Conservation (phyloP, 176 grass and related monocot species). For the Aegilops sharonensis region DNA sequence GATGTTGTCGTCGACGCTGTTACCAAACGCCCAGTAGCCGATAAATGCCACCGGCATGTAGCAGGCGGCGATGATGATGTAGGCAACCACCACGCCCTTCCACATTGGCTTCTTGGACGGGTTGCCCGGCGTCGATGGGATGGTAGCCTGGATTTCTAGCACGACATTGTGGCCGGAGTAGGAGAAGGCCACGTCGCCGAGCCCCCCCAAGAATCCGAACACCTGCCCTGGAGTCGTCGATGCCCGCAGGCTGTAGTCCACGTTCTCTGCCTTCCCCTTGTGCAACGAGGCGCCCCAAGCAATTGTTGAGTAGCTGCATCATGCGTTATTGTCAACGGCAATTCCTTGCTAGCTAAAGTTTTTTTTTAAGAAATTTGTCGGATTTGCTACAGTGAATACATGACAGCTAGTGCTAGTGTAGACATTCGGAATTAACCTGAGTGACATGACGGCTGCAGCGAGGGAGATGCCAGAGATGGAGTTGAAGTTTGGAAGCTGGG, state of each 20-base stretch:
- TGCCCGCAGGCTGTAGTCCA: conserved; percentile 46
- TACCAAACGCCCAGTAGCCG: conserved; percentile 81
- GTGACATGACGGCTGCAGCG: conserved; percentile 89
- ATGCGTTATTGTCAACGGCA: background rate
- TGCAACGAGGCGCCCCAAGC: conserved; percentile 73
- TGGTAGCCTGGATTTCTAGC: conserved; percentile 85
- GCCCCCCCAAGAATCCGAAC: conserved; percentile 66
- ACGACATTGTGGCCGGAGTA: conserved; percentile 92
- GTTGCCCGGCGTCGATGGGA: conserved; percentile 67
- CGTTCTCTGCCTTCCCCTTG: conserved; percentile 56
- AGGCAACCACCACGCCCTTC: conserved; percentile 85
- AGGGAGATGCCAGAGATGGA: conserved; percentile 91
- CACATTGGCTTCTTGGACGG: conserved; percentile 97
- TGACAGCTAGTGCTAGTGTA: background rate
- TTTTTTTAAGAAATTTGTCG: background rate
- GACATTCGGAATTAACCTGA: conserved; percentile 32
- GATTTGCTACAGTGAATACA: background rate
- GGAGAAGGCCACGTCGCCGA: conserved; percentile 69
- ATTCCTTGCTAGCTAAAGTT: background rate
- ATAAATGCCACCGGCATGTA: conserved; percentile 86
- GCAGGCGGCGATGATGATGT: conserved; percentile 73
- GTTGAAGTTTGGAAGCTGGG: conserved; percentile 87
- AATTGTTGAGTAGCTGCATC: conserved; percentile 71
- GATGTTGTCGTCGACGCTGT: conserved; percentile 47
- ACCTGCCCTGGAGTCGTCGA: conserved; percentile 51